phyloP scores from a whole-genome alignment of 257 asterid species.

The Phtheirospermum japonicum region DNA sequence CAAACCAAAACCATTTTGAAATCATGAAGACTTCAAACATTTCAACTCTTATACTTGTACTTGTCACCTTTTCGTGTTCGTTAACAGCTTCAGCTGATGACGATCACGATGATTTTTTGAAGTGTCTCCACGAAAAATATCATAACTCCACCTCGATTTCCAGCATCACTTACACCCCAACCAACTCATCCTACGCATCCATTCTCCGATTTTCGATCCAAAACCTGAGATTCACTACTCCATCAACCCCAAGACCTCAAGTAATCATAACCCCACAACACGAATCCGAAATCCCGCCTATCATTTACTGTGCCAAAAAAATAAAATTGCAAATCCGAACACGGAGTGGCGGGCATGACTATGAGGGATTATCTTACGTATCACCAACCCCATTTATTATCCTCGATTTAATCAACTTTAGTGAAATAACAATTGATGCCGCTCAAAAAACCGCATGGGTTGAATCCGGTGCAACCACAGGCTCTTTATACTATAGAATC shows the following conservation, averaged over 20 bases:
- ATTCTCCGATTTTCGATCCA: constrained; percentile 26
- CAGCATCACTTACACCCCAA: constrained; percentile 22
- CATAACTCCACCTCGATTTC: not conserved
- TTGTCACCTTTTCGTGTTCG: not conserved
- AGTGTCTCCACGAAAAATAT: not conserved
- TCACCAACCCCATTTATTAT: constrained; percentile 27
- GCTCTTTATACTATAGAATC: constrained; percentile 34
- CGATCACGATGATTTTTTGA: not conserved
- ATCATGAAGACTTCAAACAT: not conserved
- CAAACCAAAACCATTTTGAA: not conserved
- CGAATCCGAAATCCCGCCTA: constrained; percentile 34
- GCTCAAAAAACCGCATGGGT: constrained; percentile 36
- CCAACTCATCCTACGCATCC: constrained; percentile 25
- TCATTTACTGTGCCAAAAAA: constrained; percentile 29
- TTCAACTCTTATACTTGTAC: not conserved
- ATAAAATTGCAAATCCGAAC: constrained; percentile 29
- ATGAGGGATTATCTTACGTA: constrained; percentile 36
- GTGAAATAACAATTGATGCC: constrained; percentile 25
- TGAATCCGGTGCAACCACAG: constrained; percentile 33
- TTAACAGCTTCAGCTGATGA: not conserved
- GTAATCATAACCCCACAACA: constrained; percentile 33
- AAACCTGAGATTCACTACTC: constrained; percentile 29
- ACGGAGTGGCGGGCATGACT: constrained; percentile 47
- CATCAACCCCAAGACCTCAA: constrained; percentile 24
- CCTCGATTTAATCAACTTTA: constrained; percentile 36